Conservation (phyloP, 305 asterid species). For the Petunia hybrid region DNA sequence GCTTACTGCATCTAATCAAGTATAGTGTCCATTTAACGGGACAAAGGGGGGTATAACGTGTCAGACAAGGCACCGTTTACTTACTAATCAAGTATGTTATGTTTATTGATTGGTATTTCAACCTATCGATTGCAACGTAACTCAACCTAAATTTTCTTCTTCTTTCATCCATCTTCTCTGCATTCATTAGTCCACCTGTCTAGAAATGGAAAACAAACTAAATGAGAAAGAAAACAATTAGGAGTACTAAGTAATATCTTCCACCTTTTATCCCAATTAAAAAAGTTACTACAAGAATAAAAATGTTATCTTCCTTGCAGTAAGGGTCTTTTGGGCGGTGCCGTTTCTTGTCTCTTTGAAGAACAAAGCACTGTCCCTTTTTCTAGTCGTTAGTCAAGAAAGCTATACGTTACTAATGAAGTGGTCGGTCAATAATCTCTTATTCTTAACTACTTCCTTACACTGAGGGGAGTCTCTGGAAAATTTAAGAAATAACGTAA, state of each 20-base stretch:
- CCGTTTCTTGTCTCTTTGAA: slow-evolving; percentile 16
- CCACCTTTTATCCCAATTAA: not conserved
- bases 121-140: slow-evolving; percentile 1
- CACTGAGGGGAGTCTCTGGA: not conserved
- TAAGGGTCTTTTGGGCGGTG: slow-evolving; percentile 13
- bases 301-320: not conserved
- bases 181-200: not conserved
- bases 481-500: no score
- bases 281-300: not conserved
- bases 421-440: not conserved
- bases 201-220: not conserved
- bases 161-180: not conserved
- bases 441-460: slow-evolving; percentile 8
- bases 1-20: no score
- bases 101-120: not conserved
- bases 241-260: not conserved
- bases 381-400: not conserved
- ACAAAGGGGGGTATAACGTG: not conserved
- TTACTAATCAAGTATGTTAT: no score
- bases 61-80: not conserved
- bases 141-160: not conserved
- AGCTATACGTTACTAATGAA: not conserved
- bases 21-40: no score
- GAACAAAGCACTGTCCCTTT: not conserved
- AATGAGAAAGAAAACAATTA: no score